Evolutionary conservation across 1,284 basidiomycete genomes (phyloP).

Genomic region (Sporisorium graminicola): DNA sequence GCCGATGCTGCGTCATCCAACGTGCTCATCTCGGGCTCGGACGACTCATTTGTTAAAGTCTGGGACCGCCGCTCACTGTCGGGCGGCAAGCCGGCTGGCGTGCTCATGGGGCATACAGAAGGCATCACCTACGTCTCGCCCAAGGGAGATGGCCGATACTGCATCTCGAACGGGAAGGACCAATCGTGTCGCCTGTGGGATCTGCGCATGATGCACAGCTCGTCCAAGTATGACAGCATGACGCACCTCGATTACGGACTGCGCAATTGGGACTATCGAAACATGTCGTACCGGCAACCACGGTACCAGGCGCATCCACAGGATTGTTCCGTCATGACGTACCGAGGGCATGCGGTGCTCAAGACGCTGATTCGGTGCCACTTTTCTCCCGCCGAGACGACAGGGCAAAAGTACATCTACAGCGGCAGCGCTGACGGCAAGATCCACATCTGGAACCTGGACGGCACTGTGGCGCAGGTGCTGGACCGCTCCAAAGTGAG

Average conservation of each 20-base stretch:
- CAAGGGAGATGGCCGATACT: constrained; percentile 87
- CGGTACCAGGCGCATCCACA: constrained; percentile 76
- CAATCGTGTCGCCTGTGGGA: constrained; percentile 94
- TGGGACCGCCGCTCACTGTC: constrained; percentile 91
- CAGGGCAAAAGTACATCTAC: constrained; percentile 92
- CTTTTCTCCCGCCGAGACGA: constrained; percentile 91
- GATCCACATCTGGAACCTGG: constrained; percentile 87
- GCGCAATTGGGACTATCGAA: constrained; percentile 84
- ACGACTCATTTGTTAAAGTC: constrained; percentile 93
- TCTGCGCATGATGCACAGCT: constrained; percentile 88
- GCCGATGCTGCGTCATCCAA: constrained; percentile 92
- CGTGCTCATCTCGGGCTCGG: constrained; percentile 90
- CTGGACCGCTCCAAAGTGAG: constrained; percentile 83
- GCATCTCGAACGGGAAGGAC: constrained; percentile 98
- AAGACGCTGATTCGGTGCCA: constrained; percentile 94
- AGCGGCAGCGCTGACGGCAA: constrained; percentile 85
- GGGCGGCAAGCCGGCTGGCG: constrained; percentile 85
- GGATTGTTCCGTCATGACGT: constrained; percentile 96
- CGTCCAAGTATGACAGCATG: constrained; percentile 77
- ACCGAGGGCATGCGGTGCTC: constrained; percentile 87
- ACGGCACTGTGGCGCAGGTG: constrained; percentile 85
- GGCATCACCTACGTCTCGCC: constrained; percentile 70
- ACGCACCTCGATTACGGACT: constrained; percentile 76
- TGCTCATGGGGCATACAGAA: constrained; percentile 93
- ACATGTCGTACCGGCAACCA: constrained; percentile 72